Evolutionary conservation across 352 stramenopile species (phyloP).

Genomic region (Globisporangium splendens): DNA sequence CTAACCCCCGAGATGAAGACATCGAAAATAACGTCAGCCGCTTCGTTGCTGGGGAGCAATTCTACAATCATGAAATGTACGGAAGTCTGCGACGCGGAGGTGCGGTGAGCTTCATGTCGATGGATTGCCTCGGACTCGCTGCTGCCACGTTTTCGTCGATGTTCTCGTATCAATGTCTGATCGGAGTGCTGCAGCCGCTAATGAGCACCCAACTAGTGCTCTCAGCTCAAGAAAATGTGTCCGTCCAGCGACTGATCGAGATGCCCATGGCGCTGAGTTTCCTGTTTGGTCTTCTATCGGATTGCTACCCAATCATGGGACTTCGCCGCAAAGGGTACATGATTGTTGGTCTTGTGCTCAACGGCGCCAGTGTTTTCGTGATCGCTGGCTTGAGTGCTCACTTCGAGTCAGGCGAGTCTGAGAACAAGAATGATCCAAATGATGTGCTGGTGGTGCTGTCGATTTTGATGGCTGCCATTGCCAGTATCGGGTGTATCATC

Average conservation of each 20-base stretch:
- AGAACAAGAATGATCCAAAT: constrained; percentile 6
- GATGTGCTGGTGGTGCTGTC: constrained; percentile 28
- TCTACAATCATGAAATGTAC: constrained; percentile 11
- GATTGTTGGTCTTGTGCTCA: constrained; percentile 67
- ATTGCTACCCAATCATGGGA: constrained; percentile 87
- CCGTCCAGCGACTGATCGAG: constrained; percentile 54
- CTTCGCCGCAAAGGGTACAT: constrained; percentile 89
- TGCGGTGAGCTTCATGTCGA: constrained; percentile 43
- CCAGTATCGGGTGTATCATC: constrained; percentile 63
- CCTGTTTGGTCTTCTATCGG: constrained; percentile 78
- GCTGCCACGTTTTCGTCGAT: constrained; percentile 60
- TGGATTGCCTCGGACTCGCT: constrained; percentile 52
- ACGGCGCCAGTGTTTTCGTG: constrained; percentile 39
- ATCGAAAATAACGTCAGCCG: constrained; percentile 17
- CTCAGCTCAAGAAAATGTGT: constrained; percentile 29
- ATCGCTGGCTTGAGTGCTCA: constrained; percentile 42
- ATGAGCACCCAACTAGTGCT: constrained; percentile 46
- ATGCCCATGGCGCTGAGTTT: constrained; percentile 86
- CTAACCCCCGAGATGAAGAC: not conserved
- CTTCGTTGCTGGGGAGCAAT: constrained; percentile 54
- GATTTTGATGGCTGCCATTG: constrained; percentile 36
- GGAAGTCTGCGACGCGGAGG: constrained; percentile 60
- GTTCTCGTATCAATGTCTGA: constrained; percentile 49
- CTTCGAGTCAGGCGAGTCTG: constrained; percentile 34
- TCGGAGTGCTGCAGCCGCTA: constrained; percentile 38